Evolutionary conservation across 495 filamentous ascomycete species (phyloP), one percentile per base, ranked within the genome.

Genomic region (Hypoxylon perforatum): DNA sequence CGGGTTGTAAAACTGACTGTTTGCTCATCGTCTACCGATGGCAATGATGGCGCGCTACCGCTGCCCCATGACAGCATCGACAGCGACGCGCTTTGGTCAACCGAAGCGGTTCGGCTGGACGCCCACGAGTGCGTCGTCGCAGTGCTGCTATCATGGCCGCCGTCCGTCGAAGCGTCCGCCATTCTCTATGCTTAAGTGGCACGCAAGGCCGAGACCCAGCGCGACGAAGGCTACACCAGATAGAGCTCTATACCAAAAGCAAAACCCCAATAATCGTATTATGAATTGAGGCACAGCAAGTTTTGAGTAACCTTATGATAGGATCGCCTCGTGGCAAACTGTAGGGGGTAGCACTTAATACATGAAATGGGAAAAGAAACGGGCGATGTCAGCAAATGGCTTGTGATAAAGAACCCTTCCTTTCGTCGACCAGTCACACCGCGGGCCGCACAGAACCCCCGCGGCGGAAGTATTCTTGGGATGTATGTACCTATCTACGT

Each of bases 41-140:
- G 73, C 12, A 76, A 50, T 11, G 73, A 74, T 2, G 71, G 69
- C 28, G 60, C 69, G 45, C 74, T 73, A 4, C 64, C 67, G 18
- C 38, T 63, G 10, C 63, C 74, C 74, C 74, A 73, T 10, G 74
- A 71, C 30, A 71, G 19, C 2, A 53, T 21, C 55, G 65, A 69
- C 25, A 57, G 33, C 55, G 60, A 69, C 25, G 44, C 38, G 36
- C 63, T 38, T 56, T 69, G 59, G n/a, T 52, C 55, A 14, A 69
- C 60, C 17, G 60, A 54, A 3, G 44, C 39, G 10, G 65, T 60
- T 12, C 44, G 49, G 17, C 44, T 63, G 15, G 65, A 60, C n/a
- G 45, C 50, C 30, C 42, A 57, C n/a, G 58, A 54, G 39, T 59
- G 63, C 17, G 54, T 35, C 1, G 49, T 56, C 28, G 44, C 50